phyloP scores from a whole-genome alignment of 805 yeast species.

The Ogataea sp. region DNA sequence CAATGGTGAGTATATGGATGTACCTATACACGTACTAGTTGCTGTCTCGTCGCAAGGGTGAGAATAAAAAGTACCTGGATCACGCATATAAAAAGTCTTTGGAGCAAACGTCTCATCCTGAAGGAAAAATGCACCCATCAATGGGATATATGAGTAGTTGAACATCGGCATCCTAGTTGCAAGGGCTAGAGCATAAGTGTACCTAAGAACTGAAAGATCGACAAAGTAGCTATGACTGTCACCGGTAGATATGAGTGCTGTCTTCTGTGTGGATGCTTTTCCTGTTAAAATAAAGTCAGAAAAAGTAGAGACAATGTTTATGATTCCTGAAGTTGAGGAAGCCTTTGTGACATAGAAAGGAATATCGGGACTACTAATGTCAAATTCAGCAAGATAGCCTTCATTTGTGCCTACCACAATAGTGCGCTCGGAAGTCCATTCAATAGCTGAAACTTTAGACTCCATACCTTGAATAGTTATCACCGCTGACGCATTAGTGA shows the following conservation, averaged over 20 bases:
- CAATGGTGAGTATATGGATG: conserved; percentile 10
- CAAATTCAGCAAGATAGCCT: conserved; percentile 21
- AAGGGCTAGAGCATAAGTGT: not conserved
- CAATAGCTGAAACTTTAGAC: conserved; percentile 13
- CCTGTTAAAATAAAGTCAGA: conserved; percentile 6
- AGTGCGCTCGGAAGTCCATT: conserved; percentile 20
- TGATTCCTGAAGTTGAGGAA: too few relatives aligned
- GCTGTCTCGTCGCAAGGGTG: not conserved
- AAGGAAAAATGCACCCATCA: not conserved
- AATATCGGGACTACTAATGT: conserved; percentile 8
- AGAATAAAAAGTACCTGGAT: conserved; percentile 2
- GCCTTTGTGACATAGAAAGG: conserved; percentile 17
- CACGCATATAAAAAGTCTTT: conserved; percentile 2
- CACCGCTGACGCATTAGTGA: not conserved
- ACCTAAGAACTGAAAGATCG: conserved; percentile 8
- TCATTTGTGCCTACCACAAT: conserved; percentile 17
- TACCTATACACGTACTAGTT: conserved; percentile 2
- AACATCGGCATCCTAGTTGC: not conserved
- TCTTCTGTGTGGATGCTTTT: conserved; percentile 3
- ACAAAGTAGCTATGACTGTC: conserved; percentile 11
- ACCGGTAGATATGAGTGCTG: conserved; percentile 10
- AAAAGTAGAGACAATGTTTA: conserved; percentile 14
- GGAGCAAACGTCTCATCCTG: not conserved
- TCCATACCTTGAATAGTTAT: not conserved
- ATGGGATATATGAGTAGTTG: conserved; percentile 1